phyloP scores from a whole-genome alignment of 2,329 filamentous ascomycete genomes.

The Chaetomium strumarium region DNA sequence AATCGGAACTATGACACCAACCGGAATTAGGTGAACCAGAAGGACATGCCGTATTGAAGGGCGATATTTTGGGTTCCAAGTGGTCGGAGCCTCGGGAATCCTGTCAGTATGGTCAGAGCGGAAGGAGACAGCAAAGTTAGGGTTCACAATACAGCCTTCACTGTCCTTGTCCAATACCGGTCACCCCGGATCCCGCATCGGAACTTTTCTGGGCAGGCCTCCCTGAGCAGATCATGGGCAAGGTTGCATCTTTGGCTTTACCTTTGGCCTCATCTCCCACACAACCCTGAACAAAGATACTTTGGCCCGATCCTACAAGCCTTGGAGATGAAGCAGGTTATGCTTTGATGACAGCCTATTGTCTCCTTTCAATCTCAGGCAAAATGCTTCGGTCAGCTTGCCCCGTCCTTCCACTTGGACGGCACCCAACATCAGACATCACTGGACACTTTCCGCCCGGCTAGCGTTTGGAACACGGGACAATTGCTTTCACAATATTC shows the following conservation, averaged over 20 bases:
- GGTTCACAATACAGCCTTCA: neutral
- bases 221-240: neutral
- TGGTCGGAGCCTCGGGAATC: neutral
- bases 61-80: neutral
- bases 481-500: constrained; percentile 1
- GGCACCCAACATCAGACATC: constrained; percentile 18
- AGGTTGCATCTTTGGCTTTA: neutral
- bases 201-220: constrained; percentile 9
- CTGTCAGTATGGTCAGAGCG: neutral
- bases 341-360: neutral
- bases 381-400: constrained; percentile 4
- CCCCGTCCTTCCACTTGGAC: neutral
- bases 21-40: constrained; percentile 18
- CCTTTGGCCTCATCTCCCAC: neutral
- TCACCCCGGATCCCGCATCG: neutral
- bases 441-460: constrained; percentile 11
- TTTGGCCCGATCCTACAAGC: neutral
- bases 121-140: neutral
- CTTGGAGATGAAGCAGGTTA: neutral
- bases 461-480: neutral
- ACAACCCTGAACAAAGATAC: neutral
- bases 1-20: constrained; percentile 36
- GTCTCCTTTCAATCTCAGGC: constrained; percentile 2
- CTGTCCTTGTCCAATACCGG: neutral
- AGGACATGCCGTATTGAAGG: constrained; percentile 12